These are phyloP conservation scores for Penicillium sp. DNA, from an alignment of 2,329 filamentous ascomycete genomes.

Conservation along the genomic window DNA sequence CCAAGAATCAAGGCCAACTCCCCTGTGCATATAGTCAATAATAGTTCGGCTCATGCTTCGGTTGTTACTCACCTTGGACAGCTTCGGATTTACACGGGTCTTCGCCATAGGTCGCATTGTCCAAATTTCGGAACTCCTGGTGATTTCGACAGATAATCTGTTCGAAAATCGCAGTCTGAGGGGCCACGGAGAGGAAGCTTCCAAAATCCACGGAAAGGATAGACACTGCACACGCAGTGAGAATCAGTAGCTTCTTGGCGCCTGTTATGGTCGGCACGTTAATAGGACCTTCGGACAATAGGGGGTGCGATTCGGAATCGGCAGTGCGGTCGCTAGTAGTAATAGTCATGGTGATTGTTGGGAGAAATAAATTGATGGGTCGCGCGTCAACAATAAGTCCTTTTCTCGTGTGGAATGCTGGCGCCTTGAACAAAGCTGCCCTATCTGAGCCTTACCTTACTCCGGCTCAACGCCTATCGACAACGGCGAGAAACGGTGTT, in stretches of 20 bases:
- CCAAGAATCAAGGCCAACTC: slow-evolving; percentile 29
- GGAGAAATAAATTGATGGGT: not conserved
- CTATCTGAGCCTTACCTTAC: not conserved
- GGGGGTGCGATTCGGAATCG: not conserved
- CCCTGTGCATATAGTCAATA: not conserved
- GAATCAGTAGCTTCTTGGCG: slow-evolving; percentile 17
- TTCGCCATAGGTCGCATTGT: not conserved
- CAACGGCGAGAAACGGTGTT: not conserved
- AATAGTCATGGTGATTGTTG: not conserved
- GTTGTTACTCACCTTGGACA: slow-evolving; percentile 27
- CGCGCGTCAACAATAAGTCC: not conserved
- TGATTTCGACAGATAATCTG: slow-evolving; percentile 29
- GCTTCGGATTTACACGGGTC: slow-evolving; percentile 31
- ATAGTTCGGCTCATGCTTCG: not conserved
- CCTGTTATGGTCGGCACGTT: not conserved
- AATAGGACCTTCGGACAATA: not conserved
- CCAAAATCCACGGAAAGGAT: slow-evolving; percentile 25
- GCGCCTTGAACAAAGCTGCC: not conserved
- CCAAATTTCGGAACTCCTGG: slow-evolving; percentile 1
- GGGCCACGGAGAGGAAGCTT: slow-evolving; percentile 18
- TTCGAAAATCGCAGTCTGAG: slow-evolving; percentile 30
- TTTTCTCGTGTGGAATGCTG: not conserved
- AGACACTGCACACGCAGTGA: slow-evolving; percentile 15
- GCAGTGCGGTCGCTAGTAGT: not conserved
- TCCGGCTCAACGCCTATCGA: not conserved